Evolutionary conservation across 306 rosid species (phyloP), one percentile per base, ranked within the genome.

Genomic region (Trichosanthes cucumerina): DNA sequence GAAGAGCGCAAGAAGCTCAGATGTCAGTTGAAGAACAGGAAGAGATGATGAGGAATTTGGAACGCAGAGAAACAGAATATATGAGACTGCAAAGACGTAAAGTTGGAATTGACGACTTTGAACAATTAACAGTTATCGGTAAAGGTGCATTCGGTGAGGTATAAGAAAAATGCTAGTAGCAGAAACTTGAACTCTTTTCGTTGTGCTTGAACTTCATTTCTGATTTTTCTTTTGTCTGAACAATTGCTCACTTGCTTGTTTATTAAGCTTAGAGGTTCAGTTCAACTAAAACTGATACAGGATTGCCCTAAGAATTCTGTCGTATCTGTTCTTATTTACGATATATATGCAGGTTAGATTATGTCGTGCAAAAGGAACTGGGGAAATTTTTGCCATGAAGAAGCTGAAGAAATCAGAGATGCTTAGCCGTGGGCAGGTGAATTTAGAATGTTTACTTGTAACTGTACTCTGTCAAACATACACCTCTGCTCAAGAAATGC

Each of bases 381-480:
- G 97, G 70, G 98, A 91, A 85, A 90, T 96, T 86, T 96, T 81
- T 71, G 99, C 98, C 58, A 90, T 90, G 99, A 96, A 96, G 93
- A 96, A 96, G 85, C 81, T 96, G 88, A 96, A 90, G 91, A 96
- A 96, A 79, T 96, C 93, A 44, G 99, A 96, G 71, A 96, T 96
- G 99, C 99, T 96, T 86, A 92, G 97, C 82, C 98, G 99, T n/a
- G 99, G 99, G 75, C 99, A 96, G 99, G 99, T 96, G 85, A 76
- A 26, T 74, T 49, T 28, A 46, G 18, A 74, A 28, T 73, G 43
- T 73, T 73, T 38, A 28, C 65, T 44, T 28, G 62, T 73, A 16
- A 26, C 44, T 73, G 60, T 72, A 47, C 39, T 19, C 39, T 54
- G 46, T 33, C 54, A 52, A 49, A 49, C 60, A 28, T 73, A 49